Evolutionary conservation across 179 eudicot genomes (phyloP).

Genomic region (Vitellaria paradoxa): DNA sequence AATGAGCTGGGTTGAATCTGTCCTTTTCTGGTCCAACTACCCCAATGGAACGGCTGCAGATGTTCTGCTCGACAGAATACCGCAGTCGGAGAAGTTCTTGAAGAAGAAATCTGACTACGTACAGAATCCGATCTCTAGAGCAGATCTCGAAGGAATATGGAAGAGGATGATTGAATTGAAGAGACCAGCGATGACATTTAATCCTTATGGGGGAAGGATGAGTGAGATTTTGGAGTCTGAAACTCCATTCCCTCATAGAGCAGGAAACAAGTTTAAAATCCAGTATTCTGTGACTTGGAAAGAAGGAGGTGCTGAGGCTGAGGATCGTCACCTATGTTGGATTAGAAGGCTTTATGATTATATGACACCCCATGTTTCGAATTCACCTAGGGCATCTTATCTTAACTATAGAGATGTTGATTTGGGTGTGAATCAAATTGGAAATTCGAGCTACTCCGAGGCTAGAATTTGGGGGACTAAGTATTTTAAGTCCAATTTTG

Average conservation of each 20-base stretch:
- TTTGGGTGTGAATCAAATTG: neutral
- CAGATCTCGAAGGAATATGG: constrained; percentile 22
- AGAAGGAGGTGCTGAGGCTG: too few relatives aligned
- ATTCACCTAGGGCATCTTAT: constrained; percentile 32
- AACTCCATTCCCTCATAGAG: constrained; percentile 34
- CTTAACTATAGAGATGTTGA: constrained; percentile 39
- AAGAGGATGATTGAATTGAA: constrained; percentile 20
- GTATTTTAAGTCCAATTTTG: neutral
- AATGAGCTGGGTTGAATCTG: too few relatives aligned
- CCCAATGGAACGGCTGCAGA: too few relatives aligned
- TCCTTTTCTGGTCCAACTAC: too few relatives aligned
- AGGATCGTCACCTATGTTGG: too few relatives aligned
- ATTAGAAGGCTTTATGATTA: too few relatives aligned
- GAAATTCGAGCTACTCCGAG: neutral
- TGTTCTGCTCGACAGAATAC: too few relatives aligned
- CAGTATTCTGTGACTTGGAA: constrained; percentile 13
- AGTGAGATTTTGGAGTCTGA: constrained; percentile 17
- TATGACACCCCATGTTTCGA: constrained; percentile 26
- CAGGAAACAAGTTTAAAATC: constrained; percentile 32
- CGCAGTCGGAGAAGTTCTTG: too few relatives aligned
- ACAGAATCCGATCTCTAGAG: constrained; percentile 21
- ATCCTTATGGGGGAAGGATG: constrained; percentile 39
- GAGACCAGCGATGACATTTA: constrained; percentile 20
- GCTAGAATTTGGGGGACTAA: neutral
- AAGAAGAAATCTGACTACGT: constrained; percentile 39